Evolutionary conservation across 192 early-diverging fungal species (phyloP).

Genomic region (Coemansia sp.): DNA sequence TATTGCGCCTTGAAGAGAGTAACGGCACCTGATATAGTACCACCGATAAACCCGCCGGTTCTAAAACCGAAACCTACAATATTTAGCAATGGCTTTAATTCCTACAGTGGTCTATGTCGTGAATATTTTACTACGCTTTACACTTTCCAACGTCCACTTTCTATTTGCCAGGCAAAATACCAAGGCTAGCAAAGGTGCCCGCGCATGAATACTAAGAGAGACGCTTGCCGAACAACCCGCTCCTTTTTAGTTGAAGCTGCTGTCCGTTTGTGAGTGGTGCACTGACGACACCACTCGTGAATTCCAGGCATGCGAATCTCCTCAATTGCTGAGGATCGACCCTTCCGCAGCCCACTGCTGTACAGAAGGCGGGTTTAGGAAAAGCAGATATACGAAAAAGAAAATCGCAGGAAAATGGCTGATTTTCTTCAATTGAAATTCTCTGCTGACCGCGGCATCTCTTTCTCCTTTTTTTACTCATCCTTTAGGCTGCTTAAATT

Average conservation of each 20-base stretch:
- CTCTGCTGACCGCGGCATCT: not conserved
- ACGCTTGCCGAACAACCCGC: too few relatives aligned
- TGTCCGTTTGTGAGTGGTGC: too few relatives aligned
- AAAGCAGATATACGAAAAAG: not conserved
- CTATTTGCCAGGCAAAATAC: not conserved
- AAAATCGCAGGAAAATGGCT: not conserved
- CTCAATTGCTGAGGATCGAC: not conserved
- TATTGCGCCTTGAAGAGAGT: slow-evolving; percentile 7
- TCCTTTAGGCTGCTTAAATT: not conserved
- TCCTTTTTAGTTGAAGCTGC: too few relatives aligned
- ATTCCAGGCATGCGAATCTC: not conserved
- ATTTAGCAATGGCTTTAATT: not conserved
- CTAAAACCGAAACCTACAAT: not conserved
- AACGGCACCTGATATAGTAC: not conserved
- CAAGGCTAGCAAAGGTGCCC: not conserved
- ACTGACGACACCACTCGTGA: too few relatives aligned
- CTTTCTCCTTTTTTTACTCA: not conserved
- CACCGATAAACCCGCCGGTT: not conserved
- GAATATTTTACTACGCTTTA: not conserved
- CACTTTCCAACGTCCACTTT: not conserved
- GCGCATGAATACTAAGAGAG: too few relatives aligned
- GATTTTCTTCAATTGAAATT: not conserved
- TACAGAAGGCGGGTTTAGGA: not conserved
- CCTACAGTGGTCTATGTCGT: not conserved
- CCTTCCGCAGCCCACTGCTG: not conserved